Conservation (phyloP, 352 stramenopile species). For the Phytophthora megakarya region DNA sequence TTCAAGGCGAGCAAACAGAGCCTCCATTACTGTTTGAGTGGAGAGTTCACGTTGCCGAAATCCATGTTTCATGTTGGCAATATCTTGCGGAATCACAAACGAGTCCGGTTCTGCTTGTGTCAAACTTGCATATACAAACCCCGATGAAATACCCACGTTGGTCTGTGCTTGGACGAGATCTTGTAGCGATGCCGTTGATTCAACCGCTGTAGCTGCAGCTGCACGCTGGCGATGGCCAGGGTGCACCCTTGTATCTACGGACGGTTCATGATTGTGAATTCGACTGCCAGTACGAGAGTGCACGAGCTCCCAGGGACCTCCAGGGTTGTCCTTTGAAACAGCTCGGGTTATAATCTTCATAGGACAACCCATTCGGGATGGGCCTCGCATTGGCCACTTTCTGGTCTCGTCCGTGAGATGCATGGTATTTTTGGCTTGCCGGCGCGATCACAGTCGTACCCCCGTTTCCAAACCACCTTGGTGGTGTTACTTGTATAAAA, state of each 20-base stretch:
- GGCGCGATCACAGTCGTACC: conserved; percentile 16
- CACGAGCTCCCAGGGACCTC: conserved; percentile 17
- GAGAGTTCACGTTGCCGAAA: neutral
- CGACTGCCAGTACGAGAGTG: conserved; percentile 16
- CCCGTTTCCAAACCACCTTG: conserved; percentile 7
- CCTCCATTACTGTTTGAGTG: neutral
- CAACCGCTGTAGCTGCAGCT: neutral
- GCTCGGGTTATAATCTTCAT: too few relatives aligned
- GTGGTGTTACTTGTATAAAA: neutral
- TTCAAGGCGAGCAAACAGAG: conserved; percentile 1
- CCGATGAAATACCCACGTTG: neutral
- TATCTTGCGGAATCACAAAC: conserved; percentile 12
- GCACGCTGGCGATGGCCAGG: conserved; percentile 8
- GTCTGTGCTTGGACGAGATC: conserved; percentile 4
- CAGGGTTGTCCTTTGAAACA: conserved; percentile 5
- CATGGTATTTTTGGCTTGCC: too few relatives aligned
- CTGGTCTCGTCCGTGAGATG: too few relatives aligned
- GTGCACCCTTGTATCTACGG: conserved; percentile 9
- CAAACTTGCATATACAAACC: conserved; percentile 1
- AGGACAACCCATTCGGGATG: too few relatives aligned
- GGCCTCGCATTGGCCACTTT: too few relatives aligned
- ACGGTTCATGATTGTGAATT: conserved; percentile 18
- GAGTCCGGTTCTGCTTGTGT: conserved; percentile 3
- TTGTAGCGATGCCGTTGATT: neutral
- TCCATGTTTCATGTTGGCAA: neutral